phyloP scores from a whole-genome alignment of 2,329 filamentous ascomycete genomes.

The Neonectria punicea region DNA sequence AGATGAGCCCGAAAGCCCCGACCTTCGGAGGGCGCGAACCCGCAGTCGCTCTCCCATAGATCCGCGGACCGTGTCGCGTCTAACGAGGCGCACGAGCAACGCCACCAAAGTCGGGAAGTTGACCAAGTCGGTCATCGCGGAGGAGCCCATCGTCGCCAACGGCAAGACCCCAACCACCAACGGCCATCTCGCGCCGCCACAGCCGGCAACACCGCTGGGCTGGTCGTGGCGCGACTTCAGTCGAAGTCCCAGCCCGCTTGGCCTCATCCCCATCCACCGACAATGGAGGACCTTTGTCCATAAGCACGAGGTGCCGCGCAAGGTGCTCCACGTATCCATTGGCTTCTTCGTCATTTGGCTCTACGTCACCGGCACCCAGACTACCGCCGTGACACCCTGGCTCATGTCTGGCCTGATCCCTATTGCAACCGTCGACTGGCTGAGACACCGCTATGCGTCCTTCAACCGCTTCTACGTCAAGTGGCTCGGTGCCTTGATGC shows the following conservation, averaged over 20 bases:
- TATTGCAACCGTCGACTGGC: slow-evolving; percentile 81
- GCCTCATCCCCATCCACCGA: slow-evolving; percentile 93
- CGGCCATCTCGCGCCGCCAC: slow-evolving; percentile 77
- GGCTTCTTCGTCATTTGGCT: slow-evolving; percentile 92
- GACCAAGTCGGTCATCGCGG: slow-evolving; percentile 30
- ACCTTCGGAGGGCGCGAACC: slow-evolving; percentile 71
- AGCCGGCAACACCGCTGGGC: slow-evolving; percentile 65
- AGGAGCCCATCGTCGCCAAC: slow-evolving; percentile 44
- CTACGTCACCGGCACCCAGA: slow-evolving; percentile 83
- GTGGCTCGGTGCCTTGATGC: slow-evolving; percentile 89
- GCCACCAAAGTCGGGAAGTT: slow-evolving; percentile 45
- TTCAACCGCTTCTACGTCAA: slow-evolving; percentile 91
- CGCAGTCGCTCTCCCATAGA: slow-evolving; percentile 77
- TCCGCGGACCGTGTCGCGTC: slow-evolving; percentile 60
- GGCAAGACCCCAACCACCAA: slow-evolving; percentile 55
- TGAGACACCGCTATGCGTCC: slow-evolving; percentile 82
- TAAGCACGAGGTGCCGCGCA: slow-evolving; percentile 96
- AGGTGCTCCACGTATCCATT: slow-evolving; percentile 93
- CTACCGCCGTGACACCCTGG: slow-evolving; percentile 81
- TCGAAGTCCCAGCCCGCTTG: slow-evolving; percentile 90
- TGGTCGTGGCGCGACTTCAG: slow-evolving; percentile 90
- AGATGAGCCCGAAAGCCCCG: slow-evolving; percentile 58
- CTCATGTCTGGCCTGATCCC: slow-evolving; percentile 84
- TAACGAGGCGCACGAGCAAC: slow-evolving; percentile 61
- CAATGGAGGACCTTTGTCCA: slow-evolving; percentile 94